Conservation (phyloP, 768 basidiomycete species). For the Trametes cubensis region DNA sequence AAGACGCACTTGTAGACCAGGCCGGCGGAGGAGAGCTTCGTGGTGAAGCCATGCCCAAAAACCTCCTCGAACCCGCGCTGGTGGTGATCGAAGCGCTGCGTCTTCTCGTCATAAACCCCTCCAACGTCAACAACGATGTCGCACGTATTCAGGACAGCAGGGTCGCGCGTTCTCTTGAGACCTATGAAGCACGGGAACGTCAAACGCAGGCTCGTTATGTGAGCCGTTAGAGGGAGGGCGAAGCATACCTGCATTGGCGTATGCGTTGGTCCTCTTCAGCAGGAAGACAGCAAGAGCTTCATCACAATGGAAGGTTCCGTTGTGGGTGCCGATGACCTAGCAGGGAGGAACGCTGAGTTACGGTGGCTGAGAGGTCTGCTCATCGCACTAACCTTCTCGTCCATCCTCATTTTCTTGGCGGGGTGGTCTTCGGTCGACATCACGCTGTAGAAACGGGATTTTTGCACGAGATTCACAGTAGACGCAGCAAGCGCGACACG, state of each 20-base stretch:
- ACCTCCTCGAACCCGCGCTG: constrained; percentile 90
- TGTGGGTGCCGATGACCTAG: constrained; percentile 90
- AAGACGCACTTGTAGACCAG: constrained; percentile 87
- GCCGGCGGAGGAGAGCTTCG: constrained; percentile 92
- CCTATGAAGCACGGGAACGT: constrained; percentile 26
- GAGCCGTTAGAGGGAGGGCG: background rate
- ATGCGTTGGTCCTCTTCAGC: constrained; percentile 74
- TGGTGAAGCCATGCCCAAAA: constrained; percentile 85
- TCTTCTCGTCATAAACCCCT: constrained; percentile 81
- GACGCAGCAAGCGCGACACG: constrained; percentile 1
- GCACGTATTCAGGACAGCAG: constrained; percentile 70
- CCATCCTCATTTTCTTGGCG: constrained; percentile 48
- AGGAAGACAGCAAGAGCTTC: constrained; percentile 94
- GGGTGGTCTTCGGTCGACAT: constrained; percentile 31
- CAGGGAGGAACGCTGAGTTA: background rate
- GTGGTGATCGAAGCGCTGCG: constrained; percentile 91
- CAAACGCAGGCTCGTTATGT: background rate
- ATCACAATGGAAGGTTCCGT: constrained; percentile 96
- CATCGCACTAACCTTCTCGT: constrained; percentile 35
- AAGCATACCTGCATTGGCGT: constrained; percentile 68
- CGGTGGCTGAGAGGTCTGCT: background rate
- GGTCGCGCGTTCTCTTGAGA: constrained; percentile 75
- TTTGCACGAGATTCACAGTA: background rate
- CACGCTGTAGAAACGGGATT: constrained; percentile 17
- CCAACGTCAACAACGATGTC: constrained; percentile 98